Conservation (phyloP, 2,329 filamentous ascomycete species). For the Lecanicillium sp. region DNA sequence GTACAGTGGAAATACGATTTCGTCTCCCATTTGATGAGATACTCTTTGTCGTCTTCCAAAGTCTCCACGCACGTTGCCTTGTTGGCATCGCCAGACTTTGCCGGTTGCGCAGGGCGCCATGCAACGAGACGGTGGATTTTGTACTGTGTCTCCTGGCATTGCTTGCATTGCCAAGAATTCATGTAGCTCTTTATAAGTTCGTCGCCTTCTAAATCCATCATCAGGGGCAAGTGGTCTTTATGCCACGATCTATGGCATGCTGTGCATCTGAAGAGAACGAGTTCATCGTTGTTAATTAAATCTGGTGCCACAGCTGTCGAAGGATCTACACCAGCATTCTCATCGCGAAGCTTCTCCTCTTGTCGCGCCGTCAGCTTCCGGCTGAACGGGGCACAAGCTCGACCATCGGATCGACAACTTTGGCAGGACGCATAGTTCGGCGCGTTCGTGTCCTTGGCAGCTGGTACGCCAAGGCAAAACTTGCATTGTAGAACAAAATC, state of each 20-base stretch:
- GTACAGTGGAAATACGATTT: conserved; percentile 73
- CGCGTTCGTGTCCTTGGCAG: conserved; percentile 59
- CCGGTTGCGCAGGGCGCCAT: conserved; percentile 60
- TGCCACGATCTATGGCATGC: conserved; percentile 76
- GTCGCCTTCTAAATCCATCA: too few species aligned
- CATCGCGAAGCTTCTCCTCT: conserved; percentile 74
- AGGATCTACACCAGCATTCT: conserved; percentile 74
- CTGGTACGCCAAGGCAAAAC: conserved; percentile 64
- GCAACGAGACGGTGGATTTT: conserved; percentile 77
- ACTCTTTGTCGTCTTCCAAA: conserved; percentile 67
- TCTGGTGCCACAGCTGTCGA: conserved; percentile 53
- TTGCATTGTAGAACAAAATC: conserved; percentile 86
- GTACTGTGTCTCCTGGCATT: conserved; percentile 57
- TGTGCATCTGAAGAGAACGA: conserved; percentile 76
- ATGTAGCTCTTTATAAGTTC: conserved; percentile 67
- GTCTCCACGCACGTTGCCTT: conserved; percentile 35
- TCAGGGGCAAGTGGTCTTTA: conserved; percentile 64
- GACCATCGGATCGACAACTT: conserved; percentile 56
- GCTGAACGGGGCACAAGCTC: conserved; percentile 69
- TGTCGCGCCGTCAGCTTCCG: conserved; percentile 64
- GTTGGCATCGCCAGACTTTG: conserved; percentile 4
- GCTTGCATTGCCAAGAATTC: conserved; percentile 68
- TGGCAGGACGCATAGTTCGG: conserved; percentile 69
- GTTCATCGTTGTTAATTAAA: conserved; percentile 66
- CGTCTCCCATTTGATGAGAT: conserved; percentile 80